phyloP scores from a whole-genome alignment of 768 basidiomycete genomes.

The Leucocoprinus birnbaumii region DNA sequence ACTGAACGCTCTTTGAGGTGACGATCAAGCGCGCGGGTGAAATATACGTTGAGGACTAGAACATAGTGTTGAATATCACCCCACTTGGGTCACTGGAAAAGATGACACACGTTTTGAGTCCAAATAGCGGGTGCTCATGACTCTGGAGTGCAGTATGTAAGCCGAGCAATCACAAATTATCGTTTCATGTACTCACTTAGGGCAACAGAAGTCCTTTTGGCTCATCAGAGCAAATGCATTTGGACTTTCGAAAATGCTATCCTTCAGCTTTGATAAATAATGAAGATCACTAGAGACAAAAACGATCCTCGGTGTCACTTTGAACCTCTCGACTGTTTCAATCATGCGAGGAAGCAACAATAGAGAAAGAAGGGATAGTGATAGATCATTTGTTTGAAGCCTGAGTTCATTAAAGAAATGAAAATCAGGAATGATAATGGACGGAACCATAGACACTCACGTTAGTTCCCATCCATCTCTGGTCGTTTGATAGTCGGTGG shows the following conservation, averaged over 20 bases:
- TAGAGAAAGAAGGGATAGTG: slow-evolving; percentile 33
- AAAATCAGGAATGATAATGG: not conserved
- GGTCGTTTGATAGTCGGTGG: slow-evolving; percentile 21
- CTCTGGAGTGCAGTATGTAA: not conserved
- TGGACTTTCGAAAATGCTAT: slow-evolving; percentile 17
- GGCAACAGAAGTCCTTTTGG: slow-evolving; percentile 24
- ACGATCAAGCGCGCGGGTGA: slow-evolving; percentile 33
- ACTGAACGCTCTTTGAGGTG: slow-evolving; percentile 26
- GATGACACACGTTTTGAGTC: slow-evolving; percentile 31
- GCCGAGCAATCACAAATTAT: too few species aligned
- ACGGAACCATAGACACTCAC: slow-evolving; percentile 20
- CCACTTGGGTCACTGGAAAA: too few species aligned
- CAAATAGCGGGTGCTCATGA: slow-evolving; percentile 20
- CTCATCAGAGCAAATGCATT: slow-evolving; percentile 27
- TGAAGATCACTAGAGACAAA: slow-evolving; percentile 39
- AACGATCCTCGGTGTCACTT: slow-evolving; percentile 28
- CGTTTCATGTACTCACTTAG: not conserved
- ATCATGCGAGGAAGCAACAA: slow-evolving; percentile 38
- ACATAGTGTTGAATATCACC: not conserved
- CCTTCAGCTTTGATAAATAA: slow-evolving; percentile 21
- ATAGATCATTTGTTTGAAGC: slow-evolving; percentile 42
- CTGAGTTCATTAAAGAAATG: too few species aligned
- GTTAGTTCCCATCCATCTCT: slow-evolving; percentile 44
- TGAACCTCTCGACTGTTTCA: slow-evolving; percentile 26
- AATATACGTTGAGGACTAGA: slow-evolving; percentile 39